These are phyloP conservation scores for Aaosphaeria arxii DNA, from an alignment of 2,329 filamentous ascomycete genomes.

Conservation along the genomic window DNA sequence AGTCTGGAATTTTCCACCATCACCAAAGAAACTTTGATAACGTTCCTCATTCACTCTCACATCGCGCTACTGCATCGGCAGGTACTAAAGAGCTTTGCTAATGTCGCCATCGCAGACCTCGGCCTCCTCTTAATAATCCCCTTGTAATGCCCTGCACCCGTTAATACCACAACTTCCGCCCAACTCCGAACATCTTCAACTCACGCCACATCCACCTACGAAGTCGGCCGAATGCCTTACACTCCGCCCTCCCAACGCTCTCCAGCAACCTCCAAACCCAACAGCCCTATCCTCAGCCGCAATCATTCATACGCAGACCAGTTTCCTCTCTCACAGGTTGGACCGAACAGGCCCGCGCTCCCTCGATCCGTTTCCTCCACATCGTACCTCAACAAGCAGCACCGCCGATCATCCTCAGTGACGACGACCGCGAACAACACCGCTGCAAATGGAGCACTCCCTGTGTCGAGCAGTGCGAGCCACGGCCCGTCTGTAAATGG, in stretches of 20 bases:
- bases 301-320: constrained; percentile 50
- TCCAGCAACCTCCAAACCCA: constrained; percentile 55
- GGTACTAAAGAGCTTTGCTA: too few relatives aligned
- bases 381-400: constrained; percentile 61
- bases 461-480: constrained; percentile 17
- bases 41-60: neutral
- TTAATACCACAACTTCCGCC: constrained; percentile 28
- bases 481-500: constrained; percentile 43
- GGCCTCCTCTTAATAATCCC: constrained; percentile 20
- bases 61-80: neutral
- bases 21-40: neutral
- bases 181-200: constrained; percentile 30
- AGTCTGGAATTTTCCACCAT: constrained; percentile 1
- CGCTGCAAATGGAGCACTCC: constrained; percentile 23
- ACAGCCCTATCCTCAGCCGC: constrained; percentile 49
- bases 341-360: constrained; percentile 43
- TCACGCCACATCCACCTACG: constrained; percentile 22
- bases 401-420: constrained; percentile 57
- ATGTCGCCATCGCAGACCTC: neutral
- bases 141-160: constrained; percentile 43
- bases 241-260: constrained; percentile 71
- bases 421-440: constrained; percentile 25
- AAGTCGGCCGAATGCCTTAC: constrained; percentile 72
- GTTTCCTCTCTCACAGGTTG: constrained; percentile 29
- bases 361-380: constrained; percentile 58